Evolutionary conservation across 345 rosid genomes (phyloP).

Genomic region (Brassica cretica): DNA sequence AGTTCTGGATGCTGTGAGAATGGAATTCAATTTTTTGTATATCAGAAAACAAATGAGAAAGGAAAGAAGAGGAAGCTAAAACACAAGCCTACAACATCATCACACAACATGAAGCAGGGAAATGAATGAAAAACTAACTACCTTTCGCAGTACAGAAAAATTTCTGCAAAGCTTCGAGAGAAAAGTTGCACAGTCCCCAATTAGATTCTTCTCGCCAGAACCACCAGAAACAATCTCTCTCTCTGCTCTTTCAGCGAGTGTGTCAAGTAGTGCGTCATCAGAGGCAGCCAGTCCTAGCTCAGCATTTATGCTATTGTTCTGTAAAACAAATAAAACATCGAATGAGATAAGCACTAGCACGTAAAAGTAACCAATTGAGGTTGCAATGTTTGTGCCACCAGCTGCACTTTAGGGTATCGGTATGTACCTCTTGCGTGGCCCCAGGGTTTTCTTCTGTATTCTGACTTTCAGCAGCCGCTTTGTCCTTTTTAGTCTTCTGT

Average conservation of each 20-base stretch:
- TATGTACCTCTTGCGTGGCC: slow-evolving; percentile 32
- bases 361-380: neutral
- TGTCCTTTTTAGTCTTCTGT: slow-evolving; percentile 69
- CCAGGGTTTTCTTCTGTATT: slow-evolving; percentile 36
- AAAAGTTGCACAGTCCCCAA: slow-evolving; percentile 81
- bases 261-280: slow-evolving; percentile 82
- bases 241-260: slow-evolving; percentile 85
- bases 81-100: slow-evolving; percentile 3
- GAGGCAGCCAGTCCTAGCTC: slow-evolving; percentile 96
- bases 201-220: slow-evolving; percentile 59
- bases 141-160: slow-evolving; percentile 86
- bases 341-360: slow-evolving; percentile 6
- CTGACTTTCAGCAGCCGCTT: slow-evolving; percentile 45
- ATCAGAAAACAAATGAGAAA: slow-evolving; percentile 1
- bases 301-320: slow-evolving; percentile 82
- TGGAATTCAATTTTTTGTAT: neutral
- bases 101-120: slow-evolving; percentile 8
- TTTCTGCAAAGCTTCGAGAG: slow-evolving; percentile 89
- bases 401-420: neutral
- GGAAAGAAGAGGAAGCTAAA: slow-evolving; percentile 20
- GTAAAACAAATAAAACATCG: slow-evolving; percentile 31
- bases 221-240: slow-evolving; percentile 81
- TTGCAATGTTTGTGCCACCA: slow-evolving; percentile 10
- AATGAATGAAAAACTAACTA: slow-evolving; percentile 24
- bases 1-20: slow-evolving; percentile 70